These are phyloP conservation scores for Massospora cicadina DNA, from an alignment of 371 early-diverging fungal genomes.

Conservation along the genomic window DNA sequence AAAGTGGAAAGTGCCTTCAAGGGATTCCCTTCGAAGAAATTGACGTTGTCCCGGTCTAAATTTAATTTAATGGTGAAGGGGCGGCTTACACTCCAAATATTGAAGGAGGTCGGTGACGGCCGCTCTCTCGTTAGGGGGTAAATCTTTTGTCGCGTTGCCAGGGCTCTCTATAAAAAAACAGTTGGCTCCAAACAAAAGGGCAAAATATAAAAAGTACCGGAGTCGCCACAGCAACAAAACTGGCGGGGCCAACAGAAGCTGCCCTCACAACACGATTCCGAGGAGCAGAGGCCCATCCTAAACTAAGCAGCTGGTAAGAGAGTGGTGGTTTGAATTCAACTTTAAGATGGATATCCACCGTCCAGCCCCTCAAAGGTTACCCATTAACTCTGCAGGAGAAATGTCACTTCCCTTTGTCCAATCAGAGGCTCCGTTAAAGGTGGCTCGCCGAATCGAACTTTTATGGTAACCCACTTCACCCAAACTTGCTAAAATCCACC, in stretches of 20 bases:
- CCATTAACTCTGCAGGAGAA: no score
- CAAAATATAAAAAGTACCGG: not conserved
- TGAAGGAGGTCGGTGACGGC: constrained; percentile 67
- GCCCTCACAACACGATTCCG: constrained; percentile 2
- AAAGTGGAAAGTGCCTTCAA: constrained; percentile 63
- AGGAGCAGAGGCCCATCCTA: constrained; percentile 2
- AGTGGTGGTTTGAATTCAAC: no score
- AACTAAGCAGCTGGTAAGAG: no score
- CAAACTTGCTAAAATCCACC: no score
- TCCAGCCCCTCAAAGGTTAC: no score
- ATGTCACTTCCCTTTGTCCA: no score
- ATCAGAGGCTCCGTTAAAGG: no score
- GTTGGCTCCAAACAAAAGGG: not conserved
- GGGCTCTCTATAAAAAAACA: not conserved
- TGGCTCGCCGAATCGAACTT: no score
- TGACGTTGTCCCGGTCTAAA: constrained; percentile 50
- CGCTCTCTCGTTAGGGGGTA: constrained; percentile 44
- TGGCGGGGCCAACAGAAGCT: not conserved
- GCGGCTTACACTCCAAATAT: constrained; percentile 56
- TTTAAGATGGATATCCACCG: no score
- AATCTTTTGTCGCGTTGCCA: not conserved
- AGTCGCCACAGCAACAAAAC: constrained; percentile 7
- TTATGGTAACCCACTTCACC: no score
- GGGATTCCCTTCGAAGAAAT: constrained; percentile 77
- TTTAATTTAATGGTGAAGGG: not conserved